phyloP scores from a whole-genome alignment of 331 rosid species.

The Ulmus americana region DNA sequence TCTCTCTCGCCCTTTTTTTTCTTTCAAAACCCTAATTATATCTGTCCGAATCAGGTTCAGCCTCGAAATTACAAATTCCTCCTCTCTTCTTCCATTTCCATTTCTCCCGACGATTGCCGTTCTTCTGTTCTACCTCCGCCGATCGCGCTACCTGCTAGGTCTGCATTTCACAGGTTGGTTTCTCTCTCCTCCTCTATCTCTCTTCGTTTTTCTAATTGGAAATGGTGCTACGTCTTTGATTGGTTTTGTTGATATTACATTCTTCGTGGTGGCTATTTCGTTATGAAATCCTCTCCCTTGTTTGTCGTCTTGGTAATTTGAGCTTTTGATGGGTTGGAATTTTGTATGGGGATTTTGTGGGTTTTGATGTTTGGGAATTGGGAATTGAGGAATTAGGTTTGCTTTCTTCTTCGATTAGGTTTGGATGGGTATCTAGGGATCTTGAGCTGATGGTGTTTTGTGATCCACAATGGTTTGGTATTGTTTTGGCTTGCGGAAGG shows the following conservation, averaged over 20 bases:
- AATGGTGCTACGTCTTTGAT: neutral
- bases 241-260: neutral
- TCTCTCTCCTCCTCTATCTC: conserved; percentile 7
- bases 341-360: conserved; percentile 21
- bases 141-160: neutral
- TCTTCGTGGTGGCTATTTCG: neutral
- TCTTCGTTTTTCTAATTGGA: conserved; percentile 1
- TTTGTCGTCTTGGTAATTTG: conserved; percentile 9
- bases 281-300: neutral
- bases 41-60: conserved; percentile 48
- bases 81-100: conserved; percentile 4
- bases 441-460: conserved; percentile 4
- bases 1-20: conserved; percentile 12
- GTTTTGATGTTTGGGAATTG: conserved; percentile 10
- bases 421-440: conserved; percentile 14
- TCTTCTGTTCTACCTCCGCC: conserved; percentile 29
- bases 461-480: neutral
- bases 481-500: neutral
- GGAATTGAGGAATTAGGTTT: conserved; percentile 22
- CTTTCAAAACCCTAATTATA: conserved; percentile 78
- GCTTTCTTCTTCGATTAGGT: conserved; percentile 1
- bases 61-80: conserved; percentile 57
- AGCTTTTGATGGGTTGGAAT: conserved; percentile 21
- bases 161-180: conserved; percentile 25
- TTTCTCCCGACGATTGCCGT: conserved; percentile 26